Percentiles rank a stretch among this genome's conserved stretches.
phyloP scores from a whole-genome alignment of 2,329 filamentous ascomycete species.

The Colletotrichum tropicicola region DNA sequence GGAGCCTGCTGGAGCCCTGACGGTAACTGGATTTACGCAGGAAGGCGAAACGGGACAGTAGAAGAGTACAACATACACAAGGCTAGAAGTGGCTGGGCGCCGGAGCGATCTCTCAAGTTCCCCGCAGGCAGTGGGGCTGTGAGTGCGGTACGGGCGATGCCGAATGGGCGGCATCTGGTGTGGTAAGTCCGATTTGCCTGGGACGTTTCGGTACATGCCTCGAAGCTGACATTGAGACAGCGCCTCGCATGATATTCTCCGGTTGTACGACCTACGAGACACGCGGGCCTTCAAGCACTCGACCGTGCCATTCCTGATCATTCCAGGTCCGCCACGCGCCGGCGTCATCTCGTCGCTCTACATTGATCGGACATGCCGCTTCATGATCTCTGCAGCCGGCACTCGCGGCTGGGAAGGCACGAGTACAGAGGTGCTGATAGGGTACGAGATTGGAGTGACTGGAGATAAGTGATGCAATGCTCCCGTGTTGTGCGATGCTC shows the following conservation, averaged over 20 bases:
- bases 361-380: slow-evolving; percentile 86
- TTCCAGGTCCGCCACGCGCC: slow-evolving; percentile 84
- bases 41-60: slow-evolving; percentile 88
- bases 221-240: slow-evolving; percentile 49
- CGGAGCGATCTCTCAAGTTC: slow-evolving; percentile 85
- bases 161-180: slow-evolving; percentile 89
- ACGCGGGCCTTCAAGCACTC: slow-evolving; percentile 74
- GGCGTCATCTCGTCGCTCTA: slow-evolving; percentile 89
- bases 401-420: slow-evolving; percentile 95
- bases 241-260: slow-evolving; percentile 91
- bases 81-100: slow-evolving; percentile 70
- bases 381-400: slow-evolving; percentile 91
- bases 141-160: slow-evolving; percentile 88
- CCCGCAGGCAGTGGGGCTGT: slow-evolving; percentile 90
- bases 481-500: no score
- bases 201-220: not conserved
- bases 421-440: slow-evolving; percentile 88
- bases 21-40: slow-evolving; percentile 94
- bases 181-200: slow-evolving; percentile 61
- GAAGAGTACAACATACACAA: slow-evolving; percentile 94
- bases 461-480: slow-evolving; percentile 20
- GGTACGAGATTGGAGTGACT: slow-evolving; percentile 80
- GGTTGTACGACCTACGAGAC: slow-evolving; percentile 87
- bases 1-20: slow-evolving; percentile 96
- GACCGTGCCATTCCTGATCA: slow-evolving; percentile 92